These are phyloP conservation scores for Tolypocladium album DNA, from an alignment of 2,329 filamentous ascomycete species.

Conservation along the genomic window DNA sequence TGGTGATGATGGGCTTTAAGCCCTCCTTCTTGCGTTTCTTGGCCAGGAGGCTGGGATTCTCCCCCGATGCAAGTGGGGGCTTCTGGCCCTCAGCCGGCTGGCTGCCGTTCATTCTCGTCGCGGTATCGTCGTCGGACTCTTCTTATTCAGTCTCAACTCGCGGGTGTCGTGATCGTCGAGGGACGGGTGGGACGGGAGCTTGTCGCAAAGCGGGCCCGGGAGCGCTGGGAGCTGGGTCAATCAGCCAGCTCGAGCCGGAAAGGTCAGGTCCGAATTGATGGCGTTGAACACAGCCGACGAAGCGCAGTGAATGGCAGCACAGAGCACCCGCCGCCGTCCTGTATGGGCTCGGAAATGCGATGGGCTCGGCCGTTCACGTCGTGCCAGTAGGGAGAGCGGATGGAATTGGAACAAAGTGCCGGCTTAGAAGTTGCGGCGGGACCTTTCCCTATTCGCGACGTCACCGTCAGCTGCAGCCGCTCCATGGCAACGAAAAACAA, in stretches of 20 bases:
- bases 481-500: neutral
- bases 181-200: neutral
- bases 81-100: constrained; percentile 21
- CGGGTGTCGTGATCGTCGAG: neutral
- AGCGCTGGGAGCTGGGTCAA: no score
- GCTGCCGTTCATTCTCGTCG: constrained; percentile 12
- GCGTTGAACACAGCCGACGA: neutral
- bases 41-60: constrained; percentile 14
- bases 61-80: constrained; percentile 8
- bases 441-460: neutral
- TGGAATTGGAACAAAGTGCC: neutral
- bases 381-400: neutral
- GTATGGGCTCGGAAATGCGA: neutral
- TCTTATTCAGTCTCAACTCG: neutral
- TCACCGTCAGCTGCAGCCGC: neutral
- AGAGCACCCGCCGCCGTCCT: neutral
- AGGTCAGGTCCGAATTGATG: neutral
- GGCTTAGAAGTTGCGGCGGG: neutral
- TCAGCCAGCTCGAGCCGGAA: no score
- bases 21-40: constrained; percentile 70
- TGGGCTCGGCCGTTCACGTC: neutral
- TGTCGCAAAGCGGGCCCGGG: neutral
- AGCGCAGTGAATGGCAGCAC: neutral
- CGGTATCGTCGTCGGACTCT: neutral
- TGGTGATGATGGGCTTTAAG: constrained; percentile 67